phyloP scores from a whole-genome alignment of 192 early-diverging fungal species.

The Coemansia sp. region DNA sequence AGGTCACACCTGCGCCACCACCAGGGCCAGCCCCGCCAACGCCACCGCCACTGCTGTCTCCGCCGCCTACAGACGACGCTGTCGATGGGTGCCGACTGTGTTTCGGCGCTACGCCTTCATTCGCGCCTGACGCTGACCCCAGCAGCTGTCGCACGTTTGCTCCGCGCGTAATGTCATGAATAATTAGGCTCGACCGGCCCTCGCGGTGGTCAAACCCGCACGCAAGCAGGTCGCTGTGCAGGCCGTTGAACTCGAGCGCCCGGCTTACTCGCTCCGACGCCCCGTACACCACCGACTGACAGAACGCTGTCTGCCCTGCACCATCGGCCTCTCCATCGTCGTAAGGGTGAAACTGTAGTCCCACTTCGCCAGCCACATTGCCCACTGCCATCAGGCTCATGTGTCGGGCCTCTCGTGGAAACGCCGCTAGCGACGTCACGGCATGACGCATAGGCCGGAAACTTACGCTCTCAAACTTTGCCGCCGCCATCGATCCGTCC shows the following conservation, averaged over 20 bases:
- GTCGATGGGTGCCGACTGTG: constrained; percentile 24
- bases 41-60: neutral
- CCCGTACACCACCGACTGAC: constrained; percentile 22
- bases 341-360: constrained; percentile 39
- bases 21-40: neutral
- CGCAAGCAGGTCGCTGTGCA: constrained; percentile 39
- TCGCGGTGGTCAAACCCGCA: constrained; percentile 51
- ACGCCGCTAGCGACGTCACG: constrained; percentile 38
- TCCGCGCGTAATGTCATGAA: constrained; percentile 37
- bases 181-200: constrained; percentile 33
- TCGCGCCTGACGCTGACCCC: constrained; percentile 12
- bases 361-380: constrained; percentile 31
- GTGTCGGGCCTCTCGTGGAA: constrained; percentile 25
- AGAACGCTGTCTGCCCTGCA: neutral
- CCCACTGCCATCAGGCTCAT: constrained; percentile 40
- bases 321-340: neutral
- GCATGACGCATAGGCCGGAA: constrained; percentile 23
- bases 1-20: constrained; percentile 41
- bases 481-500: neutral
- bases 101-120: neutral
- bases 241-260: constrained; percentile 36
- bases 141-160: constrained; percentile 42
- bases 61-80: constrained; percentile 17
- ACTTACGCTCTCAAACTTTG: constrained; percentile 20
- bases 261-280: constrained; percentile 27